Conservation (phyloP, 192 early-diverging fungal species). For the Coemansia erecta region DNA sequence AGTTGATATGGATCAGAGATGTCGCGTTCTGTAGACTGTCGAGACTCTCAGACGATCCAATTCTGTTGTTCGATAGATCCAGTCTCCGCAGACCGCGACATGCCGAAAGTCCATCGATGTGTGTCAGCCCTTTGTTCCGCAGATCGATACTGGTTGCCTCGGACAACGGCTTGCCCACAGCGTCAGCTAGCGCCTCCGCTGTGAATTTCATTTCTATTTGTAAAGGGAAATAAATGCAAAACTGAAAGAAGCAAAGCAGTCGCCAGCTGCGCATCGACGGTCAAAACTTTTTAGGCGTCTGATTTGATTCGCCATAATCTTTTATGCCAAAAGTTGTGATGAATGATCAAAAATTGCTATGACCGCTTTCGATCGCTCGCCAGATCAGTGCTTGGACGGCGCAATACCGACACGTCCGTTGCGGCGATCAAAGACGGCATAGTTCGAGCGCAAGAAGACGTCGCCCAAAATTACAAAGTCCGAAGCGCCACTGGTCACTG, state of each 20-base stretch:
- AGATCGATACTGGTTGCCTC: constrained; percentile 58
- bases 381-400: constrained; percentile 47
- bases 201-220: constrained; percentile 31
- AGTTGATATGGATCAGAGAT: constrained; percentile 58
- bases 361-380: background rate
- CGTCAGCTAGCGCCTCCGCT: constrained; percentile 19
- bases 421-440: constrained; percentile 63
- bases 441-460: constrained; percentile 66
- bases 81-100: constrained; percentile 56
- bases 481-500: constrained; percentile 47
- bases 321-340: background rate
- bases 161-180: constrained; percentile 8
- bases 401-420: constrained; percentile 61
- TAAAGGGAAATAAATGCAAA: background rate
- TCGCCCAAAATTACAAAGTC: constrained; percentile 64
- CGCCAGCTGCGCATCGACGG: background rate
- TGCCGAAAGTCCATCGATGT: constrained; percentile 68
- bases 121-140: constrained; percentile 58
- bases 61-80: constrained; percentile 63
- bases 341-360: background rate
- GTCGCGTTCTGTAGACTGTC: constrained; percentile 55
- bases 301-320: background rate
- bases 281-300: background rate
- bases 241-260: background rate
- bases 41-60: constrained; percentile 59